A percentile compares a stretch with the other conserved stretches of the same genome.
These are phyloP conservation scores for Lenwebbia sp. DNA, from an alignment of 345 rosid species.

Conservation along the genomic window DNA sequence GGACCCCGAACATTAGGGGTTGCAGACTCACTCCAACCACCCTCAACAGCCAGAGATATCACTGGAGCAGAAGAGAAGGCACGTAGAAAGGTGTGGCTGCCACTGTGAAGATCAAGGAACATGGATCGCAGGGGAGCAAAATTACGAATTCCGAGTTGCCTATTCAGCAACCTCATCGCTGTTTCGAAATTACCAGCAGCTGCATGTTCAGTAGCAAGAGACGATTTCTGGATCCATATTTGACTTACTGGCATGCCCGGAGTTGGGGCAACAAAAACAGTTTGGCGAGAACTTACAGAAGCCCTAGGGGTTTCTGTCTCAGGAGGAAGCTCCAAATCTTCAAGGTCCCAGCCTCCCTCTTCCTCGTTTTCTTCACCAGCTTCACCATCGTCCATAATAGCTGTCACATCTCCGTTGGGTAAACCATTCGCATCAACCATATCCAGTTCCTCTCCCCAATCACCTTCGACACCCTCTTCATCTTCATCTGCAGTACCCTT, in stretches of 20 bases:
- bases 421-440: slow-evolving; percentile 54
- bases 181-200: slow-evolving; percentile 91
- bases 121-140: slow-evolving; percentile 58
- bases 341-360: slow-evolving; percentile 94
- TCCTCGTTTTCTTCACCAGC: slow-evolving; percentile 56
- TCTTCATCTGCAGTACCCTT: slow-evolving; percentile 55
- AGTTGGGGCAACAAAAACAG: slow-evolving; percentile 72
- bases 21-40: slow-evolving; percentile 70
- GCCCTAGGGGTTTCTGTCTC: slow-evolving; percentile 75
- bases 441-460: slow-evolving; percentile 87
- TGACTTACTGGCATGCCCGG: slow-evolving; percentile 83
- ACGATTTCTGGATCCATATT: slow-evolving; percentile 78
- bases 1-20: slow-evolving; percentile 84
- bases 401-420: slow-evolving; percentile 50
- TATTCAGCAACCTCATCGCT: slow-evolving; percentile 76
- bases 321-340: slow-evolving; percentile 86
- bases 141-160: slow-evolving; percentile 86
- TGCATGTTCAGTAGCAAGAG: slow-evolving; percentile 87
- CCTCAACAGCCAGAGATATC: slow-evolving; percentile 65
- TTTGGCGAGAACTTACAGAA: slow-evolving; percentile 42
- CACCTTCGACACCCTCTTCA: slow-evolving; percentile 62
- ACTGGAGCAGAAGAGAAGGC: slow-evolving; percentile 73
- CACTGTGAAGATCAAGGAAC: slow-evolving; percentile 65
- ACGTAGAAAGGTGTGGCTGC: slow-evolving; percentile 74
- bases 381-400: slow-evolving; percentile 55